Percentiles rank a stretch among this genome's conserved stretches.
These are phyloP conservation scores for Voacanga thouarsii DNA, from an alignment of 257 asterid species.

Conservation along the genomic window DNA sequence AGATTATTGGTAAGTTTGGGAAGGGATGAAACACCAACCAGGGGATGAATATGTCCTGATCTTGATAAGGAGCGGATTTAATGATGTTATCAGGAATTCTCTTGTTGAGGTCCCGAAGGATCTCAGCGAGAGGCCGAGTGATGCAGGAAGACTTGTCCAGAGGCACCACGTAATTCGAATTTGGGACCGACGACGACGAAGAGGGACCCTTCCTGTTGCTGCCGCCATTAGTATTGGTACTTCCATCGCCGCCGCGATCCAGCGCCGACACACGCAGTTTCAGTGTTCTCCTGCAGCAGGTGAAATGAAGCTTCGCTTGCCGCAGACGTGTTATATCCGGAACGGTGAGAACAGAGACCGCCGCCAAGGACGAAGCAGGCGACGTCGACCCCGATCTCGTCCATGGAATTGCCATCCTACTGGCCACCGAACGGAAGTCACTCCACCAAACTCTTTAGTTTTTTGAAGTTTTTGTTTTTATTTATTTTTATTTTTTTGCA, in stretches of 20 bases:
- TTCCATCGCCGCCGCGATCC: conserved; percentile 22
- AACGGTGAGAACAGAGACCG: neutral
- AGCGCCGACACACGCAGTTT: conserved; percentile 26
- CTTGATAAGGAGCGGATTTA: conserved; percentile 35
- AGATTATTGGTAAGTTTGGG: neutral
- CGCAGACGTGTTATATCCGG: neutral
- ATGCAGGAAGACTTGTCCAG: conserved; percentile 74
- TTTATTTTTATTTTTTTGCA: neutral
- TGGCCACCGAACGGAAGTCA: neutral
- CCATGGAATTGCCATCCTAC: conserved; percentile 13
- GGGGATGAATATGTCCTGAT: conserved; percentile 53
- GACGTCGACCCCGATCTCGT: conserved; percentile 1
- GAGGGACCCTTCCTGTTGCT: conserved; percentile 36
- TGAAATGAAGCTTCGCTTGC: conserved; percentile 16
- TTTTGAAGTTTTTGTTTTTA: neutral
- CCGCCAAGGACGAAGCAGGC: conserved; percentile 16
- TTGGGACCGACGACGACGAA: conserved; percentile 45
- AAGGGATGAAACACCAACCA: conserved; percentile 40
- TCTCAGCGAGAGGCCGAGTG: conserved; percentile 92
- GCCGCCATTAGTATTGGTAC: neutral
- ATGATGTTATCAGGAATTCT: conserved; percentile 85
- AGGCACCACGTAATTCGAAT: conserved; percentile 86
- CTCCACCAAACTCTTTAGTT: neutral
- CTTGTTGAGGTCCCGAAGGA: conserved; percentile 89
- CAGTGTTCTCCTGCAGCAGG: neutral